phyloP scores from a whole-genome alignment of 2,329 filamentous ascomycete genomes.

The Curvularia verruculosa region DNA sequence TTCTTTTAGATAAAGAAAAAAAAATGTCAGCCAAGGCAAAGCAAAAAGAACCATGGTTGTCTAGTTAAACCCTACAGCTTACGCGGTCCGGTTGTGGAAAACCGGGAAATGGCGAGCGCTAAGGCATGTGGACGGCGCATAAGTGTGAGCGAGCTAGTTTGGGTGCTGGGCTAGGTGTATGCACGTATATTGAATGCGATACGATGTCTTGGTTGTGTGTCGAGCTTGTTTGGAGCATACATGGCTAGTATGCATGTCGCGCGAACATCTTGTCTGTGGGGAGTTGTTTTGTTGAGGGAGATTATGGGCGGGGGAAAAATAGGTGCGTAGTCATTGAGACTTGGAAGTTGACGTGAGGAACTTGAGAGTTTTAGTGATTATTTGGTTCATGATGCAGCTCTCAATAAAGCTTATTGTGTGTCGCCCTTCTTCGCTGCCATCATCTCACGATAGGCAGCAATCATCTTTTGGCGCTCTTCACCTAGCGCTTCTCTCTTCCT shows the following conservation, averaged over 20 bases:
- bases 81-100: not conserved
- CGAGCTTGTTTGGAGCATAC: not conserved
- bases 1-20: not conserved
- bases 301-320: not conserved
- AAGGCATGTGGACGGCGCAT: not conserved
- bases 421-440: slow-evolving; percentile 56
- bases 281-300: not conserved
- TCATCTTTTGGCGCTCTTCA: slow-evolving; percentile 70
- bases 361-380: not conserved
- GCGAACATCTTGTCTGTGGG: not conserved
- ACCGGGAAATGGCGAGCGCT: not conserved
- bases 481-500: slow-evolving; percentile 74
- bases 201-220: not conserved
- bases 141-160: not conserved
- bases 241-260: not conserved
- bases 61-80: not conserved
- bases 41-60: not conserved
- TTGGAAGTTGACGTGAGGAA: not conserved
- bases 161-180: not conserved
- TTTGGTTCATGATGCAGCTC: not conserved
- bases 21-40: not conserved
- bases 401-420: not conserved
- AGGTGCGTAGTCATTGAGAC: not conserved
- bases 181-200: not conserved
- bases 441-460: slow-evolving; percentile 73